Evolutionary conservation across 176 grass and related monocot species (phyloP), one percentile per base, ranked within the genome.

Genomic region (Avena sativa): DNA sequence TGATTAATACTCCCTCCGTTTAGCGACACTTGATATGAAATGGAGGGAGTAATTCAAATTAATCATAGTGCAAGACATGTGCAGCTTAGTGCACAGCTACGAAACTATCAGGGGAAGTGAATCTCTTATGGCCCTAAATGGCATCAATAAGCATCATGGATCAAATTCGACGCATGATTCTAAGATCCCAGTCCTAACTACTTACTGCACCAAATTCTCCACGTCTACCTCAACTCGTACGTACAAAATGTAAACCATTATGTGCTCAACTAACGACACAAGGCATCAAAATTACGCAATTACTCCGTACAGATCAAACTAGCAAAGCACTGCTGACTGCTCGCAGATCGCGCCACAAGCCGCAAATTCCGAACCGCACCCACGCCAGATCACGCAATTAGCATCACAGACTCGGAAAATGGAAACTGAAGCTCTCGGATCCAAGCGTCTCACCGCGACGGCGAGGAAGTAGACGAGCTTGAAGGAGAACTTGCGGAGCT

Each of bases 401-500:
- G 76, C 77, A 76, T 34, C 15, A 9, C 4, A 48, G 58, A 21
- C 21, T 17, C 19, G 16, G 26, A 46, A 15, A 1, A 8, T 8
- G 0, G 2, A 64, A 56, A 38, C 55, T 16, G 13, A 3, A 71
- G 32, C 32, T 6, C 4, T 17, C 23, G 63, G 43, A 73, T 91
- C 63, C 21, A 19, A 72, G 40, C 19, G 4, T 40, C 78, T 89
- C 82, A 96, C 94, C 53, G 94, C 94, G 79, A 99, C 71, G 25
- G 94, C 92, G 32, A 99, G 97, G 89, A 93, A 96, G 94, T 89
- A 99, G 59, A 99, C 89, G 80, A 98, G 97, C 88, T 96, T 98
- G 89, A 96, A 98, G 19, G 97, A 99, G 90, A 99, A 99, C 88
- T 94, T 99, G 79, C 91, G 97, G 64, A 99, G 94, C 79, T 99